Base-by-base conservation (phyloP, 169 alveolate species). In the Plasmodium fragile region DNA sequence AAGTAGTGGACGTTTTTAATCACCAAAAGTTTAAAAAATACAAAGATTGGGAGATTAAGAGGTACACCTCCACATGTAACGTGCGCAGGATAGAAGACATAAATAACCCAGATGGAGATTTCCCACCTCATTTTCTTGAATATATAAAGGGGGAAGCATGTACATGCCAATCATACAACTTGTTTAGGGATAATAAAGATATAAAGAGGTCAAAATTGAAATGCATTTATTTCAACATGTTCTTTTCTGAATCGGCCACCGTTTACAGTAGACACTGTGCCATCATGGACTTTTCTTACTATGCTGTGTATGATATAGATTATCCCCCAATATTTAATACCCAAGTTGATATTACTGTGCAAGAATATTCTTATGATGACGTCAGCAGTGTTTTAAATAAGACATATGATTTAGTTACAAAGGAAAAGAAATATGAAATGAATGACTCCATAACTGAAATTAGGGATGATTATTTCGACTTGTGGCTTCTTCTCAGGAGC, bases 281-380 rank as follows among this genome's bases (percentile, higher is more conserved):
- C 69, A 55, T 78, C 32, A 59, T 89, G 73, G 94, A 78, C 30
- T 59, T 78, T 16, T 41, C 49, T 25, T 52, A 39, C 72, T 89
- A 43, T 89, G 45, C 94, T 4, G 94, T 89, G 32, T 89, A 89
- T 78, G 89, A 89, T 28, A 78, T 89, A 36, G 94, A 89, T 16
- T 89, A 89, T 39, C 94, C 94, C 3, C 94, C 94, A n/a, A 78
- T 89, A 36, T 89, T 89, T 89, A 89, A 89, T 32, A 89, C 94
- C 36, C 53, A 28, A 41, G 89, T 89, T 0, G 81, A 89, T 65
- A 89, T 89, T 59, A 89, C 94, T 59, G 28, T 89, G 71, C 90
- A 89, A 34, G 94, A 89, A 25, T 89, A 89, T 89, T 25, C 81
- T 2, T 89, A 89, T 65, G 81, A 89, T 89, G 94, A 89, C 78